phyloP scores from a whole-genome alignment of 2,329 filamentous ascomycete species.

The Ascochyta pisi region DNA sequence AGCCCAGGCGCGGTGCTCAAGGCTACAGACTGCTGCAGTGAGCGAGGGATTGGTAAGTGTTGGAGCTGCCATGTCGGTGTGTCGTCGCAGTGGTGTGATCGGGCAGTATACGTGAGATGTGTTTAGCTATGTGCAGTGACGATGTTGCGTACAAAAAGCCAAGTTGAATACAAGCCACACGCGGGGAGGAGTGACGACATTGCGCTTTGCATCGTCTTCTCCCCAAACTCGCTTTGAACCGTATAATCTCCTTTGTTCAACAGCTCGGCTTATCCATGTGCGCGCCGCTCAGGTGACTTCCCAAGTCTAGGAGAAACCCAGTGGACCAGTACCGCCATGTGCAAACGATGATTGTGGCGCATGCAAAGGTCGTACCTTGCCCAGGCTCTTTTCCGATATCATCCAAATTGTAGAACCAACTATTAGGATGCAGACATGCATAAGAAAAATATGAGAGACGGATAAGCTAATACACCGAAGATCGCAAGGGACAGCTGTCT shows the following conservation, averaged over 20 bases:
- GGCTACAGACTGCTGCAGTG: conserved; percentile 36
- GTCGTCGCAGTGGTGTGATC: not conserved
- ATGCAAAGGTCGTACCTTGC: not conserved
- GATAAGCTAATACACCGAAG: too few relatives aligned
- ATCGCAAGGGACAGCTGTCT: too few relatives aligned
- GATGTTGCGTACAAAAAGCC: not conserved
- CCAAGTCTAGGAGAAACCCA: not conserved
- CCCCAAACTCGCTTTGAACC: not conserved
- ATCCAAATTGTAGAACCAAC: not conserved
- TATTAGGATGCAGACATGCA: too few relatives aligned
- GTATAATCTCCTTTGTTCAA: not conserved
- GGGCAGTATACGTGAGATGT: not conserved
- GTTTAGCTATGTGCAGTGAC: not conserved
- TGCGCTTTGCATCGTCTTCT: conserved; percentile 15
- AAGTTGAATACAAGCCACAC: conserved; percentile 15
- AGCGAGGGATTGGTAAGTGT: conserved; percentile 32
- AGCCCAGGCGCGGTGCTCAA: conserved; percentile 47
- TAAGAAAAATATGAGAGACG: too few relatives aligned
- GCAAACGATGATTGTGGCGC: conserved; percentile 4
- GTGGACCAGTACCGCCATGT: not conserved
- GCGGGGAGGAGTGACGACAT: conserved; percentile 11
- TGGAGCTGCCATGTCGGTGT: conserved; percentile 17
- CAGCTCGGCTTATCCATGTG: conserved; percentile 1
- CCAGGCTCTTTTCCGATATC: not conserved
- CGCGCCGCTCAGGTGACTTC: not conserved